phyloP scores from a whole-genome alignment of 208 protist genomes.

The Acanthamoeba castellanii region DNA sequence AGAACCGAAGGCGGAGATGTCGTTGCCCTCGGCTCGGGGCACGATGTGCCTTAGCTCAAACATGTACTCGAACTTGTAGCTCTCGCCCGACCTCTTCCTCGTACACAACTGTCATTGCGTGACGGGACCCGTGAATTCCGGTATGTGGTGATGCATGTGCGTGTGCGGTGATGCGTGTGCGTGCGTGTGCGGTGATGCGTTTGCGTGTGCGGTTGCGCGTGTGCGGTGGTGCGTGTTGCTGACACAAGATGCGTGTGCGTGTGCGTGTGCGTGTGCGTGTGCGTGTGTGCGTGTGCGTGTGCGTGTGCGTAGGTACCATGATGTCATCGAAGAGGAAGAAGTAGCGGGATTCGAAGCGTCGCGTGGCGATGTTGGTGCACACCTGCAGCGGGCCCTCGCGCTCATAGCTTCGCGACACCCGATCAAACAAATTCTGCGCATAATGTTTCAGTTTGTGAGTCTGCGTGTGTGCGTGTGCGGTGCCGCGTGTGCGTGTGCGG shows the following conservation, averaged over 20 bases:
- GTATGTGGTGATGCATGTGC: no score
- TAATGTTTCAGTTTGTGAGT: no score
- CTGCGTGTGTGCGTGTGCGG: not conserved
- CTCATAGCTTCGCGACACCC: not conserved
- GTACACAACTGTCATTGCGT: not conserved
- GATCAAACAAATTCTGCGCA: not conserved
- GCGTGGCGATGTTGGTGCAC: not conserved
- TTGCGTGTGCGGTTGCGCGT: no score
- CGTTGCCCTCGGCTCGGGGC: not conserved
- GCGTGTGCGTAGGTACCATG: not conserved
- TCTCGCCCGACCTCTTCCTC: not conserved
- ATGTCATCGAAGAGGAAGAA: constrained; percentile 28
- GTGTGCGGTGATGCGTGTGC: no score
- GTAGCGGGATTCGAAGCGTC: not conserved
- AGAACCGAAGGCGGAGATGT: not conserved
- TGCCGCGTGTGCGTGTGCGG: no score
- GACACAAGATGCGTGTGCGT: not conserved
- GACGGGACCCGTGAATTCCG: no score
- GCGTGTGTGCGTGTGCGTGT: no score
- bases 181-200: no score
- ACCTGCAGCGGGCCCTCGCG: not conserved
- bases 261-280: no score
- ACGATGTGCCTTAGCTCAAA: not conserved
- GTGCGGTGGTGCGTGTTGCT: no score
- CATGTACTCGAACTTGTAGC: constrained; percentile 7